phyloP scores from a whole-genome alignment of 345 rosid species.

The Salix udensis region DNA sequence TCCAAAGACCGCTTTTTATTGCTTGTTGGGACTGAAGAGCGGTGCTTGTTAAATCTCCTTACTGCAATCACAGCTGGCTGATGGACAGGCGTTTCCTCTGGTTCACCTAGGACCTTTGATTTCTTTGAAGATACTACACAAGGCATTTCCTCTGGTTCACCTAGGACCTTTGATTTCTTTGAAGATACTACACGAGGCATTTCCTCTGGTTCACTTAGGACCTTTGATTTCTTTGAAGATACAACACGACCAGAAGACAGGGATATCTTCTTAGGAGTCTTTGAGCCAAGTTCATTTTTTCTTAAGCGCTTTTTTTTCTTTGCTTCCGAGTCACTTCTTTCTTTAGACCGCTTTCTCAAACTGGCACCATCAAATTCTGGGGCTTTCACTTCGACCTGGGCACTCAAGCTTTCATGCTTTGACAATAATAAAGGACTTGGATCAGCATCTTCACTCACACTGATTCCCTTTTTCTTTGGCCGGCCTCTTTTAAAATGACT shows the following conservation, averaged over 20 bases:
- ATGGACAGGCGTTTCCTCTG: conserved; percentile 12
- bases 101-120: conserved; percentile 15
- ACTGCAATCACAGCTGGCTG: conserved; percentile 15
- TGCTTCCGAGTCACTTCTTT: conserved; percentile 24
- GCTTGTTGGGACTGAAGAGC: conserved; percentile 18
- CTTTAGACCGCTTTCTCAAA: conserved; percentile 18
- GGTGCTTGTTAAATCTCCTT: conserved; percentile 17
- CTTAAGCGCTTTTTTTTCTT: conserved; percentile 27
- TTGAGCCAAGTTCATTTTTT: conserved; percentile 20
- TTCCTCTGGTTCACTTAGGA: conserved; percentile 12
- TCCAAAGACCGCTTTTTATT: conserved; percentile 18
- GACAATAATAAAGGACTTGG: conserved; percentile 23
- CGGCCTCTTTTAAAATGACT: conserved; percentile 32
- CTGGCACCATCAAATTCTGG: conserved; percentile 14
- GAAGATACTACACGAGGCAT: conserved; percentile 8
- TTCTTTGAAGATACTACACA: conserved; percentile 24
- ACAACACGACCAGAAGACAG: conserved; percentile 3
- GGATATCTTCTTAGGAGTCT: conserved; percentile 16
- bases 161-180: conserved; percentile 21
- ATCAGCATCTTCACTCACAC: conserved; percentile 34
- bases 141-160: conserved; percentile 5
- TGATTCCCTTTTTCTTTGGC: conserved; percentile 25
- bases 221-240: conserved; percentile 25
- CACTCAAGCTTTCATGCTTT: conserved; percentile 16
- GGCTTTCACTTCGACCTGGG: conserved; percentile 16